Evolutionary conservation across 164 flowering plant species (phyloP), one percentile per base, ranked within the genome.

Genomic region (Kingdonia uniflora): DNA sequence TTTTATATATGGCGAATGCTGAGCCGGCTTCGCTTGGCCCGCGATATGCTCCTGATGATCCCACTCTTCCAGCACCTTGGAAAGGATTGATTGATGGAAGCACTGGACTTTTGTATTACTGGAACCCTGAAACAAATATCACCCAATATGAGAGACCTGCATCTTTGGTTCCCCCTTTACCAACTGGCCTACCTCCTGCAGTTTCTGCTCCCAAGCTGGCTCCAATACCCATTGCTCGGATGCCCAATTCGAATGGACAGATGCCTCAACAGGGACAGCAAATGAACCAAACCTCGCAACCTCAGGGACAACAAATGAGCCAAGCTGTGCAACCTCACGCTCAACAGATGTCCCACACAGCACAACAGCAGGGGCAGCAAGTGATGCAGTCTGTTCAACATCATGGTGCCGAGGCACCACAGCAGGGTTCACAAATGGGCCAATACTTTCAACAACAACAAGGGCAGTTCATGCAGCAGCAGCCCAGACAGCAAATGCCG

Each of bases 11-110:
- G 85, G 79, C 72, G 14, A 70, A 77, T 42, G 76, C 80, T n/a
- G 96, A 80, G 63, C 56, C 75, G 10, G 71, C 71, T 59, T 54
- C 82, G 0, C 49, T 54, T 48, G 96, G 85, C 23, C 96, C 94
- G 0, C 72, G 84, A 13, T 87, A 76, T 69, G 94, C 96, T 11
- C 91, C 96, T 0, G 88, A 82, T 29, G 96, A 87, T 56, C 96
- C 96, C 1, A 74, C 79, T 42, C 84, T 87, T 67, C 94, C 96
- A 2, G 68, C 75, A 51, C 96, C 96, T n/a, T 87, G 96, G 96
- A 85, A 70, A 66, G 91, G 96, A 14, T 68, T 87, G 59, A 77
- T 87, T 61, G 94, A 87, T 68, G 96, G 92, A 33, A 77, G 74
- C 69, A 75, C 83, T 1, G 86, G 86, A n/a, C 19, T 42, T 42